phyloP scores from a whole-genome alignment of 2,329 filamentous ascomycete genomes.

The Colletotrichum paranaense region DNA sequence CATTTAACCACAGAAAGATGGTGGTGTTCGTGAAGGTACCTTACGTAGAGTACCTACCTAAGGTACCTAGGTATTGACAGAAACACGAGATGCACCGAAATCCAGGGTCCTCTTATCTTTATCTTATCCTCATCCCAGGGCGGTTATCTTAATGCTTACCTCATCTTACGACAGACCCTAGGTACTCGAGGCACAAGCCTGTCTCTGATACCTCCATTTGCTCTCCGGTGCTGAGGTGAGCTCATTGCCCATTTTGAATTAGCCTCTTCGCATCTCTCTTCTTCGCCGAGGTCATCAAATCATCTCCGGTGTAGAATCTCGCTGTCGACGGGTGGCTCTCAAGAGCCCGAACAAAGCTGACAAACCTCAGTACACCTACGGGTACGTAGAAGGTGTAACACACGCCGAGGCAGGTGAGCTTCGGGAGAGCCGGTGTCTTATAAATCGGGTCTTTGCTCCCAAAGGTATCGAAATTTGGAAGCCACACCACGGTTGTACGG shows the following conservation, averaged over 20 bases:
- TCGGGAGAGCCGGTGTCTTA: not conserved
- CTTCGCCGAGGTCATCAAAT: not conserved
- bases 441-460: not conserved
- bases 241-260: not conserved
- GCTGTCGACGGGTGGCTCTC: not conserved
- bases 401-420: not conserved
- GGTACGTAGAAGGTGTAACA: not conserved
- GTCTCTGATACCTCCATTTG: not conserved
- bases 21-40: not conserved
- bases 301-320: not conserved
- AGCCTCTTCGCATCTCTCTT: not conserved
- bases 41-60: too few species aligned
- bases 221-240: not conserved
- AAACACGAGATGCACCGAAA: not conserved
- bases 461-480: not conserved
- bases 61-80: not conserved
- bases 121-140: not conserved
- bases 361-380: not conserved
- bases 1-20: not conserved
- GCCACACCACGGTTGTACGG: not conserved
- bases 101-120: conserved; percentile 6
- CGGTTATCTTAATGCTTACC: not conserved
- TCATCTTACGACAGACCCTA: not conserved
- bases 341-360: not conserved
- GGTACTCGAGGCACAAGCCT: not conserved